These are phyloP conservation scores for Hamamelis virginiana DNA, from an alignment of 164 flowering plant species.

Conservation along the genomic window DNA sequence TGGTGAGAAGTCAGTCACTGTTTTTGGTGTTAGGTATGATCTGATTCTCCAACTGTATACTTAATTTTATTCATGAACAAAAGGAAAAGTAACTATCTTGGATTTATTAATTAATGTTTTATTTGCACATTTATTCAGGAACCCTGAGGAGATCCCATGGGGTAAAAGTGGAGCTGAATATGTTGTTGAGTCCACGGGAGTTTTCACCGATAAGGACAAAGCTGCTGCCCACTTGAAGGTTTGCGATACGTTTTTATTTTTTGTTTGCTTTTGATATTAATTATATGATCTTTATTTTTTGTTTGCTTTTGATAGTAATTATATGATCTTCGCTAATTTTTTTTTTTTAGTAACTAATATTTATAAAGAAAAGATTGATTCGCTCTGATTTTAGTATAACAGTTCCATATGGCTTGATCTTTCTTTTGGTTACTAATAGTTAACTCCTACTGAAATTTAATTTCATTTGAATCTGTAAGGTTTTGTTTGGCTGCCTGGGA, in stretches of 20 bases:
- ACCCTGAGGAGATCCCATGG: conserved; percentile 42
- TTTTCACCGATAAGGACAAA: conserved; percentile 34
- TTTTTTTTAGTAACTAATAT: no score
- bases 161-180: conserved; percentile 31
- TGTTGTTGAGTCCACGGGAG: conserved; percentile 37
- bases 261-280: neutral
- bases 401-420: no score
- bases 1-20: conserved; percentile 26
- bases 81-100: neutral
- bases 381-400: no score
- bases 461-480: no score
- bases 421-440: no score
- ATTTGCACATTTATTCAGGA: conserved; percentile 11
- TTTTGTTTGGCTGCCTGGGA: no score
- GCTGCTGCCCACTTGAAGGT: conserved; percentile 35
- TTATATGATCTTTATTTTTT: neutral
- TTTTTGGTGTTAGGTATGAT: conserved; percentile 21
- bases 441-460: no score
- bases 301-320: neutral
- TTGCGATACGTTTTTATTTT: neutral
- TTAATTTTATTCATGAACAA: neutral
- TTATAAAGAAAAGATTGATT: no score
- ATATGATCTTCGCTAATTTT: no score
- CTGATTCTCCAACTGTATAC: neutral
- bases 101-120: neutral